Evolutionary conservation across 1,284 basidiomycete species (phyloP), one percentile per base, ranked within the genome.

Genomic region (Cryptococcus sp.): DNA sequence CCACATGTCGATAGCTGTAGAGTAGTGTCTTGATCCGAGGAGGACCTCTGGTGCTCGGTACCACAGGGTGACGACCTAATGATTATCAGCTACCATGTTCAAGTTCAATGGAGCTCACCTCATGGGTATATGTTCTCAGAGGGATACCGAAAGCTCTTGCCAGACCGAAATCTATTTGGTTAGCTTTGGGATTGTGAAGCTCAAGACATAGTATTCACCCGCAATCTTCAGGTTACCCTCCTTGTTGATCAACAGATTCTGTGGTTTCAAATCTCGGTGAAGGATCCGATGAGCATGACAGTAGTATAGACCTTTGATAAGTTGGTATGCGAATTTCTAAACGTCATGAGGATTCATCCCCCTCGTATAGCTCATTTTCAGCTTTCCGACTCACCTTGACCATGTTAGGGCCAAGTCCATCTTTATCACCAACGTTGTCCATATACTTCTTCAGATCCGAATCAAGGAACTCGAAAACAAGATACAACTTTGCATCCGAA

Each of bases 361-460:
- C 14, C 37, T n/a, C 11, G 36, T 7, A 14, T 8, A 47, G 38
- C 8, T 34, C 23, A 32, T 11, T n/a, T 14, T 55, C 38, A 52
- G 38, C 53, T 23, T 23, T 37, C 11, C 37, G 34, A 43, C 23
- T 23, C 86, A 94, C 75, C 62, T 92, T 87, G 61, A 98, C 93
- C n/a, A 90, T 93, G 57, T 83, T 82, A 1, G 92, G 89, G 56
- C 95, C 91, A 45, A 99, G 84, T 8, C 96, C 94, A 56, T 95
- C 93, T 57, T 91, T 86, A 63, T 97, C 91, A 51, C 96, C 96
- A 65, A 98, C 88, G 37, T 91, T 87, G 77, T 99, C 96, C 96
- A 99, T 99, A 78, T 98, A 98, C 74, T 94, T 93, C 79, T 99
- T 99, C 55, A 99, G 82, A 78, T 99, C 96, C 76, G 94, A 89